Evolutionary conservation across 768 basidiomycete species (phyloP), one percentile per base, ranked within the genome.

Genomic region (Nevesoporus exiguus): DNA sequence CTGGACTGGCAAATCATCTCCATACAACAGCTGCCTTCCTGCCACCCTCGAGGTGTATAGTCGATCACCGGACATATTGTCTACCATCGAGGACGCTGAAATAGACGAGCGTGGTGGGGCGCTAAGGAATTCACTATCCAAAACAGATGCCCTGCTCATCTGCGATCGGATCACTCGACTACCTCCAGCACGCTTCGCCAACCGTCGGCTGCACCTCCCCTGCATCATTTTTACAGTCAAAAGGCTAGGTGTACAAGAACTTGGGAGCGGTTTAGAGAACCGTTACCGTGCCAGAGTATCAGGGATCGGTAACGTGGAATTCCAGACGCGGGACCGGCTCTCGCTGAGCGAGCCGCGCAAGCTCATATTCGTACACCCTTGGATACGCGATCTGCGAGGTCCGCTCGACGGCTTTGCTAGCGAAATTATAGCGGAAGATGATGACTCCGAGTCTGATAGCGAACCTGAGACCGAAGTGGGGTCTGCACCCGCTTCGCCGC

Each of bases 1-100:
- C 15, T 61, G 60, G 60, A 21, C 42, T 2, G 59, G 59, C 15
- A 30, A 46, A 11, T 36, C 59, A 3, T 61, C 55, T 0, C 10
- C 24, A 17, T 61, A 61, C 29, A 61, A 61, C 11, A 61, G 57
- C 8, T 60, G 59, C 25, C 49, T 60, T 19, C 58, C 59, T 0
- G 33, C 13, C 14, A 30, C 49, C 19, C 42, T 60, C 21, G 24
- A 13, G 15, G 36, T 19, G 4, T 37, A 37, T 19, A 37, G 36
- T n/a, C 36, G 8, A 37, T 17, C 8, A 0, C 42, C 48, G 0
- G 3, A 5, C 3, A 4, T 7, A 21, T 34, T 19, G 1, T 7
- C 15, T 13, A 5, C 19, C 7, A 25, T 37, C 13, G 24, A 33
- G 0, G 29, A 34, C 22, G 4, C 21, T 1, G 43, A 51, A 17